A percentile compares a stretch with the other conserved stretches of the same genome.
Evolutionary conservation across 495 filamentous ascomycete genomes (phyloP).

Genomic region (Penicillium bialowiezense): DNA sequence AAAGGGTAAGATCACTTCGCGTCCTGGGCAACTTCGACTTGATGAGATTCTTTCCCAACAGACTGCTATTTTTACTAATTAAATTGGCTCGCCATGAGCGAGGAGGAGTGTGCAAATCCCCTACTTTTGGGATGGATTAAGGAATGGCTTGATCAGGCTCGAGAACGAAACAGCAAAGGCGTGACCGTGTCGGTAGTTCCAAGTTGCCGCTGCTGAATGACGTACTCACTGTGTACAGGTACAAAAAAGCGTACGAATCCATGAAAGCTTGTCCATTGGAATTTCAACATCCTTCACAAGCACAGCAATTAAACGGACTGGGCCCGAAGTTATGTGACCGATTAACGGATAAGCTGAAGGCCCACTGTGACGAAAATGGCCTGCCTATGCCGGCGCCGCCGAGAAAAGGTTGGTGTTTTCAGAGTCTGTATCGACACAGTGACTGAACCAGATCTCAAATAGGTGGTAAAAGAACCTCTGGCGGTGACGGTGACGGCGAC

Average conservation of each 20-base stretch:
- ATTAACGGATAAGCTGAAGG: constrained; percentile 65
- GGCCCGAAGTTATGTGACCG: constrained; percentile 68
- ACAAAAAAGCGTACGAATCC: constrained; percentile 78
- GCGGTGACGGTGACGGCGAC: constrained; percentile 25
- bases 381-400: constrained; percentile 65
- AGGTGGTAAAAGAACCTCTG: constrained; percentile 45
- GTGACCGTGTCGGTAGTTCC: constrained; percentile 52
- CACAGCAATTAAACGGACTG: constrained; percentile 68
- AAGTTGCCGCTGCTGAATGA: neutral
- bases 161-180: constrained; percentile 69
- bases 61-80: constrained; percentile 3
- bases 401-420: constrained; percentile 29
- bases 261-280: constrained; percentile 74
- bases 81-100: constrained; percentile 29
- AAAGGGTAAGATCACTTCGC: constrained; percentile 22
- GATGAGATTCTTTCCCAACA: neutral
- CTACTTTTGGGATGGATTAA: constrained; percentile 72
- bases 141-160: constrained; percentile 75
- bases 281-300: constrained; percentile 73
- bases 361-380: constrained; percentile 65
- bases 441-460: neutral
- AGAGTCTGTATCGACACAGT: neutral
- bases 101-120: constrained; percentile 64
- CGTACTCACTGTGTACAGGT: constrained; percentile 39
- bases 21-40: constrained; percentile 1